These are phyloP conservation scores for Apophysomyces trapeziformis DNA, from an alignment of 371 early-diverging fungal species.

Conservation along the genomic window DNA sequence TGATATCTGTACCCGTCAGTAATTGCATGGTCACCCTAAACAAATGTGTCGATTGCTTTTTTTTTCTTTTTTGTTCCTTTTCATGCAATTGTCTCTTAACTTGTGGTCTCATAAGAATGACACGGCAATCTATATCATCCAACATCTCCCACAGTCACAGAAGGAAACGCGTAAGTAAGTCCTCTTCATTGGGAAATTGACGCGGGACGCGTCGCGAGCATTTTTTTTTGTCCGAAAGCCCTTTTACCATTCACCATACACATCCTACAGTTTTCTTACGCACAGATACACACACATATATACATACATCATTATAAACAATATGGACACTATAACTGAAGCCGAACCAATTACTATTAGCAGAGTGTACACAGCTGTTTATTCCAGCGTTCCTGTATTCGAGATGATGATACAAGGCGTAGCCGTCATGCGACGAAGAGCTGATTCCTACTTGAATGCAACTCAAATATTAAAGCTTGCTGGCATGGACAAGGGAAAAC, in stretches of 20 bases:
- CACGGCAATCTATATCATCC: no score
- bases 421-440: slow-evolving; percentile 90
- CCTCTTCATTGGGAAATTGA: no score
- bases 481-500: slow-evolving; percentile 87
- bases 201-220: slow-evolving; percentile 6
- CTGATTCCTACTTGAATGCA: slow-evolving; percentile 95
- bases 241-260: neutral
- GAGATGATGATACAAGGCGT: slow-evolving; percentile 83
- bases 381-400: slow-evolving; percentile 85
- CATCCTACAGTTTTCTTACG: neutral
- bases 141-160: neutral
- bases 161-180: neutral
- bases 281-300: neutral
- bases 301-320: neutral
- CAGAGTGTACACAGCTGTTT: slow-evolving; percentile 71
- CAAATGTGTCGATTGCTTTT: no score
- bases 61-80: no score
- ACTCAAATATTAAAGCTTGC: slow-evolving; percentile 98
- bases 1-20: no score
- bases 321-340: neutral
- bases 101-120: no score
- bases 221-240: neutral
- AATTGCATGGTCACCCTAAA: no score
- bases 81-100: no score
- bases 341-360: neutral